Evolutionary conservation across 2,329 filamentous ascomycete genomes (phyloP), one percentile per base, ranked within the genome.

Genomic region (Scytalidium sp.): DNA sequence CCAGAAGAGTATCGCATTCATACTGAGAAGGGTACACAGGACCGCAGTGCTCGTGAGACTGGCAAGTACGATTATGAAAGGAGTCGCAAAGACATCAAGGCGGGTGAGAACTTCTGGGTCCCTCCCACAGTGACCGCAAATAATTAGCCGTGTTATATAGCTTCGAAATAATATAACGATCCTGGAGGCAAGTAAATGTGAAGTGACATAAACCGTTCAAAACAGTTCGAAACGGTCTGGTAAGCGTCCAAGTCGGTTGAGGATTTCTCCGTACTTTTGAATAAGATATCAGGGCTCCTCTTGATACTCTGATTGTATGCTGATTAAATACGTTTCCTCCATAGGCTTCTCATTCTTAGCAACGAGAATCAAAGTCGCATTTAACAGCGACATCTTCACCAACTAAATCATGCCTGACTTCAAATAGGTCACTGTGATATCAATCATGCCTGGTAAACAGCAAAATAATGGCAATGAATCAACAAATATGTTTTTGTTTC

Each of bases 1-100:
- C 20, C 65, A 63, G 20, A 54, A 60, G 10, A 62, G 48, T 6
- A 58, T 43, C n/a, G 67, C 62, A 13, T 69, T 63, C 1, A 69
- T 29, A 29, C 25, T 7, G 25, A 29, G 25, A 29, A 29, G 25
- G 25, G 25, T 7, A 29, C 25, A 13, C 25, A 29, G 25, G 25
- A 29, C 25, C 25, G 25, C 13, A 7, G 25, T 29, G 25, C 25
- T 29, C 25, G 25, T 29, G 25, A 29, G 25, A 29, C 25, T 7
- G 25, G 25, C 25, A 29, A 29, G 25, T 29, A 29, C 13, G 25
- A 29, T 29, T 29, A 29, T 29, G 25, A 29, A 13, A 29, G 13
- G 25, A 29, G 25, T 13, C 25, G 25, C 25, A 13, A 29, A 7
- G 25, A 29, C 8, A 29, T 29, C 25, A 29, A 29, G 25, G 25